A percentile compares a stretch with the other conserved stretches of the same genome.
phyloP scores from a whole-genome alignment of 169 alveolate genomes.

The Besnoitia besnoiti region DNA sequence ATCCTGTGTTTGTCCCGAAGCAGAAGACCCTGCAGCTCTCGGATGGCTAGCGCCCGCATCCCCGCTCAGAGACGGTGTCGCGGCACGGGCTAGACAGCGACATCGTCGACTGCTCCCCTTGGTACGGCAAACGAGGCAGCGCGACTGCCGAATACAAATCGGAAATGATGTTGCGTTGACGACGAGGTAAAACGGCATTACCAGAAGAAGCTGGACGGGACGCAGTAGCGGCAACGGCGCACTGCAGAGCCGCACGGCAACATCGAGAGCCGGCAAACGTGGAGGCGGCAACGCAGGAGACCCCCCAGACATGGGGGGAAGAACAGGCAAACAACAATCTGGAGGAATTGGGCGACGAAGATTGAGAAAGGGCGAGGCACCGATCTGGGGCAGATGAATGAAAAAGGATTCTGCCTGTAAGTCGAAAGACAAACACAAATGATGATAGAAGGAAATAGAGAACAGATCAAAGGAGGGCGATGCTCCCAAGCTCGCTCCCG shows the following conservation, averaged over 20 bases:
- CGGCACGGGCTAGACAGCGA: background rate
- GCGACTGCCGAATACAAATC: conserved; percentile 34
- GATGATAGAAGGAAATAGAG: background rate
- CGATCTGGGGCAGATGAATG: background rate
- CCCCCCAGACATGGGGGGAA: background rate
- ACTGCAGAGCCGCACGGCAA: background rate
- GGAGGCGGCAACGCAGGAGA: background rate
- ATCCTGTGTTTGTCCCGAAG: too few relatives aligned
- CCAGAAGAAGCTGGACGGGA: conserved; percentile 35
- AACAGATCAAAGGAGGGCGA: too few relatives aligned
- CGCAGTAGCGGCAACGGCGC: conserved; percentile 38
- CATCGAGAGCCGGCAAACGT: conserved; percentile 1
- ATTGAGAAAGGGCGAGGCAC: conserved; percentile 1
- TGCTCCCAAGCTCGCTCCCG: too few relatives aligned
- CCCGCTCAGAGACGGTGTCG: background rate
- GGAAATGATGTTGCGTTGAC: background rate
- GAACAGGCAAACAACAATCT: conserved; percentile 12
- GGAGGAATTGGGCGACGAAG: conserved; percentile 1
- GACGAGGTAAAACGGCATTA: conserved; percentile 29
- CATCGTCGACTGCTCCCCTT: conserved; percentile 28
- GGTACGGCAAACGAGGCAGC: background rate
- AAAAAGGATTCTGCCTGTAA: conserved; percentile 6
- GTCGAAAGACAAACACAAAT: background rate
- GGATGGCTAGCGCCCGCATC: too few relatives aligned
- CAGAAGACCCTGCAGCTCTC: too few relatives aligned